Evolutionary conservation across 352 stramenopile genomes (phyloP), one percentile per base, ranked within the genome.

Genomic region (Proteromonas lacertae): DNA sequence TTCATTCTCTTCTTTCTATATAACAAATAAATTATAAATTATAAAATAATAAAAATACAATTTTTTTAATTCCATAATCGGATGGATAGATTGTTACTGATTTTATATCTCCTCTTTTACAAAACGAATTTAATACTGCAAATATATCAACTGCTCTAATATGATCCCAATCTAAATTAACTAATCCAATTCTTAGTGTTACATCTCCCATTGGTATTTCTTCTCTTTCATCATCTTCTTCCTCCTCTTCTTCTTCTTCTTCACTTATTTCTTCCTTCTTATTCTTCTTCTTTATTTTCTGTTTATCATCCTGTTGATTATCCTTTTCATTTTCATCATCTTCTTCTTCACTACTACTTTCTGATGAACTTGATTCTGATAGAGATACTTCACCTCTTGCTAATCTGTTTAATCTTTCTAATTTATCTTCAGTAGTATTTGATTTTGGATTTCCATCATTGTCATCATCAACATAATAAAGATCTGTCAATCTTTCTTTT

Each of bases 141-240:
- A 89, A 86, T 19, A 96, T 43, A 55, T 96, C 83, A 22, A 86
- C 64, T 1, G 81, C 77, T 28, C 72, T 69, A 35, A 93, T 73
- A 40, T 82, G 59, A 25, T 72, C 65, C 83, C 83, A 96, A 58
- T 96, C 80, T 42, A 80, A 77, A 53, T 92, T 92, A 34, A 81
- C 62, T 16, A 93, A 57, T 0, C 77, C 78, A 28, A 96, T 69
- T 13, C 63, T 25, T 75, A 46, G 4, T 57, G 66, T n/a, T n/a
- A n/a, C 33, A 74, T 73, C 24, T n/a, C n/a, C n/a, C n/a, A 10
- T 10, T 28, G 5, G 5, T 28, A 10, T 24, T 75, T 60, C 44
- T 16, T 55, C 48, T 5, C 55, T 34, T 4, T 57, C 52, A 6
- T 44, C 52, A 12, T 51, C 54, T 18, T 57, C 45, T 0, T 25